Conservation (phyloP, 108 stramenopile species). For the Cyclostephanos invisitatus region DNA sequence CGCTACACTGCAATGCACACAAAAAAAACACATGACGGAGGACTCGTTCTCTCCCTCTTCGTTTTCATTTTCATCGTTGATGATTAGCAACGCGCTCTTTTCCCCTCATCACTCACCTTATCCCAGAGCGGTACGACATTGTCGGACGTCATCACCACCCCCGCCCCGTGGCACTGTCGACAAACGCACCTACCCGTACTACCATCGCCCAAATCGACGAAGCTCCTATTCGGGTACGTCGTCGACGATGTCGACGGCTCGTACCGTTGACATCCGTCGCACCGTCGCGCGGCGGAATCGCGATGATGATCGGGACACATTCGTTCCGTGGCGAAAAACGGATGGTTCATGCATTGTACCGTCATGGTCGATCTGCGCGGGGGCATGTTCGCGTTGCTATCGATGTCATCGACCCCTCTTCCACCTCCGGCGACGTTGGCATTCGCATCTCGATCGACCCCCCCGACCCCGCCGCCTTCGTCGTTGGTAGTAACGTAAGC, state of each 20-base stretch:
- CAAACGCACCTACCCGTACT: constrained; percentile 60
- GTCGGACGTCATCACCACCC: constrained; percentile 56
- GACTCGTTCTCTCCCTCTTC: too few species aligned
- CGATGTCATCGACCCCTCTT: too few species aligned
- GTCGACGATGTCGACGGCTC: constrained; percentile 45
- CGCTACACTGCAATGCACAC: too few species aligned
- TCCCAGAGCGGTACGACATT: constrained; percentile 65
- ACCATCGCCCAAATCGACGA: constrained; percentile 64
- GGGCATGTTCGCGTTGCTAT: neutral
- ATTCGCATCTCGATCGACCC: too few species aligned
- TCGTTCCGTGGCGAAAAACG: constrained; percentile 66
- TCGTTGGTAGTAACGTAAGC: neutral
- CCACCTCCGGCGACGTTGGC: too few species aligned
- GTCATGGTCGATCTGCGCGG: constrained; percentile 34
- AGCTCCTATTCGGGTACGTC: constrained; percentile 29
- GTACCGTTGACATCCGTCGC: constrained; percentile 69
- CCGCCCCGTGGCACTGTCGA: constrained; percentile 53
- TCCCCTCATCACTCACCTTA: neutral
- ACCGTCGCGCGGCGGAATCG: constrained; percentile 1
- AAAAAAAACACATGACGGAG: too few species aligned
- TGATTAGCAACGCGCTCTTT: too few species aligned
- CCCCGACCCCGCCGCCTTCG: too few species aligned
- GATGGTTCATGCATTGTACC: constrained; percentile 57
- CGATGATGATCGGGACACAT: constrained; percentile 58
- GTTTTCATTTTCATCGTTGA: too few species aligned